These are phyloP conservation scores for Halocafeteria seosinensis DNA, from an alignment of 108 stramenopile genomes.

Conservation along the genomic window DNA sequence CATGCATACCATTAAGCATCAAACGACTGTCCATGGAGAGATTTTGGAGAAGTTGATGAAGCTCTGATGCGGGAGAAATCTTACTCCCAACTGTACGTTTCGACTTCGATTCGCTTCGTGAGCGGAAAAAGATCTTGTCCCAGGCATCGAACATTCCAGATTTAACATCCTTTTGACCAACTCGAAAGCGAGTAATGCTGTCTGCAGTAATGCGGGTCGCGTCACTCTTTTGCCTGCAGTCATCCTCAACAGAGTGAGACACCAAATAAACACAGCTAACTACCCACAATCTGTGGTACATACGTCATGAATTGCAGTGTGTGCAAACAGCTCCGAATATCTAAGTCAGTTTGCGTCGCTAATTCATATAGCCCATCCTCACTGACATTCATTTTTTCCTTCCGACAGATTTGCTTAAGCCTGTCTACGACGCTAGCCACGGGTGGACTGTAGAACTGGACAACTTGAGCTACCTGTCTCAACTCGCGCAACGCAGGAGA, in stretches of 20 bases:
- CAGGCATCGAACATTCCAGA: background rate
- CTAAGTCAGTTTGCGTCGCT: slow-evolving; percentile 47
- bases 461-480: slow-evolving; percentile 57
- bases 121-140: background rate
- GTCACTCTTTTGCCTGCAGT: background rate
- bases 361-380: slow-evolving; percentile 45
- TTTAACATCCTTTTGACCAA: slow-evolving; percentile 3
- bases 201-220: background rate
- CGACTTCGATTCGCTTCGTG: background rate
- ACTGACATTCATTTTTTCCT: slow-evolving; percentile 43
- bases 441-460: slow-evolving; percentile 52
- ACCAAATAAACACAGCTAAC: no score
- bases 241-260: no score
- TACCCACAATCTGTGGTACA: no score
- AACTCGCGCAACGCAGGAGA: slow-evolving; percentile 73
- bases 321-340: slow-evolving; percentile 71
- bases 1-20: background rate
- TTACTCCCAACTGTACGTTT: background rate
- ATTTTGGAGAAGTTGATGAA: background rate
- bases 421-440: slow-evolving; percentile 52
- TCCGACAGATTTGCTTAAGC: slow-evolving; percentile 49
- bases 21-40: background rate
- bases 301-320: slow-evolving; percentile 60
- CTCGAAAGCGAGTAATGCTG: background rate
- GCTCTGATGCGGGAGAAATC: background rate